These are phyloP conservation scores for Avicennia marina DNA, from an alignment of 257 asterid species.

Conservation along the genomic window DNA sequence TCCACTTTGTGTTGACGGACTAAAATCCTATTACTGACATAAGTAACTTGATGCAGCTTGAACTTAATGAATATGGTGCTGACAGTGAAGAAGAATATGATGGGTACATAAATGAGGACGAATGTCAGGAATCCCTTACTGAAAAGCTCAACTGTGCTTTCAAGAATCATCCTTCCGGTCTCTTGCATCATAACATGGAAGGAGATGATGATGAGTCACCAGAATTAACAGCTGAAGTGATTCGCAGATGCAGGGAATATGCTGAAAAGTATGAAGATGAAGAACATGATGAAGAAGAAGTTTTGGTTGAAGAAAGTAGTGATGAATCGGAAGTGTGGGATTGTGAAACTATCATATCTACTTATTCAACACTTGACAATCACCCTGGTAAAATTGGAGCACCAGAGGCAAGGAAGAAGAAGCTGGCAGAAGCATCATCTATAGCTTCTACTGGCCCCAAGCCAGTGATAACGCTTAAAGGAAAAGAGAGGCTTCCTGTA, in stretches of 20 bases:
- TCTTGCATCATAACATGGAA: conserved; percentile 27
- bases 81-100: conserved; percentile 53
- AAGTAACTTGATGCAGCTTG: conserved; percentile 47
- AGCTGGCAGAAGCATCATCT: conserved; percentile 45
- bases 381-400: conserved; percentile 87
- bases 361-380: conserved; percentile 86
- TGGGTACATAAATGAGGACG: conserved; percentile 41
- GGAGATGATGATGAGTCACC: conserved; percentile 39
- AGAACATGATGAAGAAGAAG: conserved; percentile 38
- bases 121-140: conserved; percentile 45
- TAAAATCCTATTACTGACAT: conserved; percentile 11
- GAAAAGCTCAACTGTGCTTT: conserved; percentile 61
- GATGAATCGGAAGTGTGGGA: conserved; percentile 89
- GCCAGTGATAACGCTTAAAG: conserved; percentile 61
- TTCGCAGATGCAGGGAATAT: conserved; percentile 59
- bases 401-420: conserved; percentile 68
- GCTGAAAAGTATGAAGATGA: conserved; percentile 62
- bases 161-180: conserved; percentile 33
- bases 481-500: conserved; percentile 75
- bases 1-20: background rate
- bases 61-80: conserved; percentile 71
- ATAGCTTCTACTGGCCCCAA: conserved; percentile 34
- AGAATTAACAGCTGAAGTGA: conserved; percentile 62
- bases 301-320: conserved; percentile 62
- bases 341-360: conserved; percentile 83